Percentiles rank a stretch among this genome's conserved stretches.
These are phyloP conservation scores for Russula ochroleuca DNA, from an alignment of 768 basidiomycete genomes.

Conservation along the genomic window DNA sequence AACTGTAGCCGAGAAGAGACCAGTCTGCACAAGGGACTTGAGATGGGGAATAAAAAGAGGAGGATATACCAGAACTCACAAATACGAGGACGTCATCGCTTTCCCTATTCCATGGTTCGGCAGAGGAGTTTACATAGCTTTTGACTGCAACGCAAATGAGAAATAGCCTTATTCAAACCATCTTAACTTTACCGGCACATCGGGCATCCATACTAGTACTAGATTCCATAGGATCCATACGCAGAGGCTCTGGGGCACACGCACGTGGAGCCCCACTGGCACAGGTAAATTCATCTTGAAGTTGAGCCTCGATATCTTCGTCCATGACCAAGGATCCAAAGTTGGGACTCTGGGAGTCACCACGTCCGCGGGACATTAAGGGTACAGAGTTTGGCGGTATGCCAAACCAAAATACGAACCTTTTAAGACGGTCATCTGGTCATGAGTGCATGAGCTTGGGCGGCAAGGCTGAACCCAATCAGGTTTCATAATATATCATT, in stretches of 20 bases:
- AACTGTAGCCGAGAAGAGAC: conserved; percentile 15
- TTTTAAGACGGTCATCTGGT: not conserved
- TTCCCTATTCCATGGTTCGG: not conserved
- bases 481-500: not conserved
- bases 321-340: not conserved
- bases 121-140: not conserved
- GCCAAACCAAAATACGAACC: not conserved
- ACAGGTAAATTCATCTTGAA: not conserved
- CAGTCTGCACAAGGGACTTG: not conserved
- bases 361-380: not conserved
- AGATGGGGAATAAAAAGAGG: not conserved
- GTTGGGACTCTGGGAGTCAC: not conserved
- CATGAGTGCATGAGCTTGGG: not conserved
- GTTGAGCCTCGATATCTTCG: conserved; percentile 7
- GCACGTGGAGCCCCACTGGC: too few relatives aligned
- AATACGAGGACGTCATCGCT: not conserved
- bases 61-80: not conserved
- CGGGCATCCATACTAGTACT: too few relatives aligned
- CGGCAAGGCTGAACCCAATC: not conserved
- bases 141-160: conserved; percentile 2
- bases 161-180: not conserved
- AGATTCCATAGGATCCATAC: not conserved
- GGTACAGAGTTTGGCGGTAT: not conserved
- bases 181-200: not conserved
- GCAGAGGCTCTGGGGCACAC: not conserved